Evolutionary conservation across 2,329 filamentous ascomycete species (phyloP).

Genomic region (Macrophomina pseudophaseolina): DNA sequence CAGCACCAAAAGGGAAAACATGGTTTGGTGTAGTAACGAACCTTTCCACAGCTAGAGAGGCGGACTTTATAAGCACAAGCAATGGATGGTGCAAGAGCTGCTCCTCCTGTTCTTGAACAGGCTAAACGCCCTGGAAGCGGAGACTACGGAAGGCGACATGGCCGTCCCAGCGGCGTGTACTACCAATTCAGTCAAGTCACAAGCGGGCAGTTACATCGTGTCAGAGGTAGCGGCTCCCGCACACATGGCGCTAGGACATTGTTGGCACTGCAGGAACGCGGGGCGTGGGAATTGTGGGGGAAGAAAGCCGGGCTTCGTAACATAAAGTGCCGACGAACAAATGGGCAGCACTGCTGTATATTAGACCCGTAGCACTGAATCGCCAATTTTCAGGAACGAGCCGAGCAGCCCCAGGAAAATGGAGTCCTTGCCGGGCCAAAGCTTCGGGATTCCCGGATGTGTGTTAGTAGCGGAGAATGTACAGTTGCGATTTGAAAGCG

Average conservation of each 20-base stretch:
- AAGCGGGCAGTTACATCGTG: slow-evolving; percentile 15
- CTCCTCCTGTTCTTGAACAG: not conserved
- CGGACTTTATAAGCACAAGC: not conserved
- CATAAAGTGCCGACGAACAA: slow-evolving; percentile 1
- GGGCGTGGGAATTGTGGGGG: slow-evolving; percentile 9
- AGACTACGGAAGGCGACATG: not conserved
- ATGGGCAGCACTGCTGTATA: not conserved
- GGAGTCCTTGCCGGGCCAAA: not conserved
- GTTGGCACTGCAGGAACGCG: not conserved
- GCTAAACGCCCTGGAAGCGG: not conserved
- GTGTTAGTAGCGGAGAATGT: not conserved
- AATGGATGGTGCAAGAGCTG: not conserved
- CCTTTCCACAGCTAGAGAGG: not conserved
- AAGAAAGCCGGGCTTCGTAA: not conserved
- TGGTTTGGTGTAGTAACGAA: not conserved
- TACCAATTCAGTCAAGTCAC: not conserved
- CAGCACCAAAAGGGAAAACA: slow-evolving; percentile 1
- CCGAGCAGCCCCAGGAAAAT: not conserved
- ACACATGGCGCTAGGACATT: slow-evolving; percentile 1
- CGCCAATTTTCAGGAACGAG: not conserved
- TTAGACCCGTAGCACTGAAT: not conserved
- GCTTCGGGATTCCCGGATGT: not conserved
- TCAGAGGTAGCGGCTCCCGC: not conserved
- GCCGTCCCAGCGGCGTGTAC: slow-evolving; percentile 1
- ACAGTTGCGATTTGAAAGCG: no score